Evolutionary conservation across 2,329 filamentous ascomycete genomes (phyloP).

Genomic region (Penicillium sp.): DNA sequence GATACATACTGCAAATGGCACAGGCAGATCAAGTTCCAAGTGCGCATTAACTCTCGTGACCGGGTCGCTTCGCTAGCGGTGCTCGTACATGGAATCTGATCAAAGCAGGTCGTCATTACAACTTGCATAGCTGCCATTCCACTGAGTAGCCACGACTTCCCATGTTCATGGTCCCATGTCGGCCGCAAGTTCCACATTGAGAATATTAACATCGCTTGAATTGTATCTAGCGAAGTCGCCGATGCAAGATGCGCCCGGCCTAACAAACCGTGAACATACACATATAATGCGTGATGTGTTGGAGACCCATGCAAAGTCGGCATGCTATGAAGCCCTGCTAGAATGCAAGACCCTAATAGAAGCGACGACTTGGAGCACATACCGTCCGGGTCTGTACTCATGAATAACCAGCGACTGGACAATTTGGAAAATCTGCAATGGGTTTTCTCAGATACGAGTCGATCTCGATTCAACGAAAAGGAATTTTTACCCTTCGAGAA

Average conservation of each 20-base stretch:
- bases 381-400: conserved; percentile 5
- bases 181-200: conserved; percentile 18
- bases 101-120: conserved; percentile 13
- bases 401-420: conserved; percentile 17
- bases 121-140: conserved; percentile 14
- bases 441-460: not conserved
- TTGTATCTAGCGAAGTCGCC: conserved; percentile 7
- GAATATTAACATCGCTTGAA: conserved; percentile 16
- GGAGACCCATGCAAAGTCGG: conserved; percentile 10
- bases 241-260: conserved; percentile 9
- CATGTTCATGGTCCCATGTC: conserved; percentile 12
- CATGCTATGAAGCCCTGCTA: conserved; percentile 12
- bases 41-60: conserved; percentile 10
- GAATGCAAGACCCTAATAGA: conserved; percentile 14
- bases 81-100: conserved; percentile 1
- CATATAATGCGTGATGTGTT: conserved; percentile 12
- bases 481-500: conserved; percentile 10
- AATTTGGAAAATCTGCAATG: conserved; percentile 9
- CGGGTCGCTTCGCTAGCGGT: not conserved
- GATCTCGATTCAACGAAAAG: not conserved
- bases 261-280: conserved; percentile 9
- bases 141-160: conserved; percentile 16
- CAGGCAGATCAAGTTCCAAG: conserved; percentile 17
- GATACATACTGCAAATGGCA: conserved; percentile 14
- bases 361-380: conserved; percentile 10